Base-by-base conservation (phyloP, 805 yeast genomes). In the Metschnikowia peoriensis region DNA sequence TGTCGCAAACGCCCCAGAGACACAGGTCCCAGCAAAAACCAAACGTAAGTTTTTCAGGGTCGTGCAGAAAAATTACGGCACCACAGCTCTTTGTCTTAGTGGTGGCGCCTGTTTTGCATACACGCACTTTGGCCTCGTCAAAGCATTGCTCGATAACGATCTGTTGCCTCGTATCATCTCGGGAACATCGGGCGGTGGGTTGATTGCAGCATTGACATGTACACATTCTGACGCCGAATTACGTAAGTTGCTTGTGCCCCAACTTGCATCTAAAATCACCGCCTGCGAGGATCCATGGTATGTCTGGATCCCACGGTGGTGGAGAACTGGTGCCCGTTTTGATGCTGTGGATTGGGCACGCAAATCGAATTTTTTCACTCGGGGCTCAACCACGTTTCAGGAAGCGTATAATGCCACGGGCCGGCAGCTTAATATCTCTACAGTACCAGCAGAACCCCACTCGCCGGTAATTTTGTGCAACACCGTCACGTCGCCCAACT, bases 81-180 rank as follows among this genome's bases (percentile, higher is more conserved):
- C 80, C 53, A 75, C 90, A 0, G 91, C 93, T 0, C 69, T 88
- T 14, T 84, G 89, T 56, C 72, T 88, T 28, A 80, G 87, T 51
- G 94, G 96, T 4, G 96, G 94, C 27, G 96, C 91, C 1, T 80
- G 88, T 32, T 88, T 88, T 66, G 82, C 92, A 1, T 85, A 86
- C 59, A 82, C 84, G 34, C 96, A 88, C 66, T 84, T 86, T 67
- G 96, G 96, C 2, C 81, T 88, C 2, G 77, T 87, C 28, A 84
- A 84, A 56, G 92, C 91, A 0, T 66, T 88, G 39, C 67, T 87
- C 6, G 91, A 88, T 53, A 79, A 80, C 52, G 86, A 84, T 63
- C 68, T 81, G 46, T 69, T 88, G 47, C 96, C 96, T 1, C 74
- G 75, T 5, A 85, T 88, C 38, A 73, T 88, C 8, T 80, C 88